Evolutionary conservation across 345 rosid genomes (phyloP).

Genomic region (Sisymbrium altissimum): DNA sequence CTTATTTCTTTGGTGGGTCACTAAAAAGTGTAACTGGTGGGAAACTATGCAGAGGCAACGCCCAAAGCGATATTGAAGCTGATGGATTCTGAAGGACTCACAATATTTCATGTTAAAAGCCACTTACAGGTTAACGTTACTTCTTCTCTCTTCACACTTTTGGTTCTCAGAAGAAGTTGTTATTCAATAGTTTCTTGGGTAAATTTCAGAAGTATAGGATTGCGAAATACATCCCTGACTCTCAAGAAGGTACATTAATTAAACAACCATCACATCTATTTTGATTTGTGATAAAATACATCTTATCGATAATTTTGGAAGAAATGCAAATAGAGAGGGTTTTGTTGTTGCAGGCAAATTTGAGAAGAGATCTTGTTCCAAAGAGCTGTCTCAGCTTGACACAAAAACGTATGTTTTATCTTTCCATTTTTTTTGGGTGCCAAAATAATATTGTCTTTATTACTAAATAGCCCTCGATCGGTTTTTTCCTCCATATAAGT

Average conservation of each 20-base stretch:
- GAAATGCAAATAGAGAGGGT: neutral
- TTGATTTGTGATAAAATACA: neutral
- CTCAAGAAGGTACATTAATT: slow-evolving; percentile 57
- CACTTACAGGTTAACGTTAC: slow-evolving; percentile 68
- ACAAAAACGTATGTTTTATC: slow-evolving; percentile 43
- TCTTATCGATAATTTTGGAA: neutral
- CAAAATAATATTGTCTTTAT: neutral
- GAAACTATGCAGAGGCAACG: slow-evolving; percentile 59
- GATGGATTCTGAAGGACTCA: slow-evolving; percentile 83
- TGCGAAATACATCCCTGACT: slow-evolving; percentile 74
- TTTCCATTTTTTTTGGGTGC: neutral
- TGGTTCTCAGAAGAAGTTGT: neutral
- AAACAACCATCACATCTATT: neutral
- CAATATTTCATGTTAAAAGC: slow-evolving; percentile 96
- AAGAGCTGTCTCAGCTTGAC: slow-evolving; percentile 48
- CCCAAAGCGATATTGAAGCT: slow-evolving; percentile 89
- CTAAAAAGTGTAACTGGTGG: slow-evolving; percentile 24
- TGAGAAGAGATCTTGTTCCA: slow-evolving; percentile 40
- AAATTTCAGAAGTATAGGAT: slow-evolving; percentile 73
- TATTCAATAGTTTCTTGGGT: neutral
- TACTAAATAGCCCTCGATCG: neutral
- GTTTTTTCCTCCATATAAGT: slow-evolving; percentile 2
- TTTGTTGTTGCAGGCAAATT: slow-evolving; percentile 51
- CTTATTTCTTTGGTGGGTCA: neutral
- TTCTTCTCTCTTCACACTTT: neutral